Evolutionary conservation across 2,329 filamentous ascomycete genomes (phyloP).

Genomic region (Fusarium nanum): DNA sequence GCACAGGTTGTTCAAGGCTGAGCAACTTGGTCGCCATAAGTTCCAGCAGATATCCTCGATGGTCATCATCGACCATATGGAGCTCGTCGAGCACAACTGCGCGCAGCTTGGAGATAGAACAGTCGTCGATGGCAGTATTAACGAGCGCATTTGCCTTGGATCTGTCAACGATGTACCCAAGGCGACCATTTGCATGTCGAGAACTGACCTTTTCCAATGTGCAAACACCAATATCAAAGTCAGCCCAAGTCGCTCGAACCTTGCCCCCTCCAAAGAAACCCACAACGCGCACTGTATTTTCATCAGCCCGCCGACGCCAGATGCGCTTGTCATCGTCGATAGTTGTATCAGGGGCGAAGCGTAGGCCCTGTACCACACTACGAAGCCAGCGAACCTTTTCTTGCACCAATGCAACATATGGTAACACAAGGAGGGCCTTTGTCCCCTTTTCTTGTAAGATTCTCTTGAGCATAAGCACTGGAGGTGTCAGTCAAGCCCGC

Average conservation of each 20-base stretch:
- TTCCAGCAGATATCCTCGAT: constrained; percentile 80
- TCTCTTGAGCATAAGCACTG: constrained; percentile 77
- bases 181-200: background rate
- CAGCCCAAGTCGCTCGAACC: constrained; percentile 73
- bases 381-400: constrained; percentile 82
- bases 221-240: constrained; percentile 82
- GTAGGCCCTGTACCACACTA: constrained; percentile 71
- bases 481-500: constrained; percentile 28
- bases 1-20: constrained; percentile 73
- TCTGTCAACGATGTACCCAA: constrained; percentile 4
- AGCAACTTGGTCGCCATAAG: constrained; percentile 79
- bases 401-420: constrained; percentile 83
- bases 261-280: constrained; percentile 82
- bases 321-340: constrained; percentile 54
- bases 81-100: constrained; percentile 80
- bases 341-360: constrained; percentile 51
- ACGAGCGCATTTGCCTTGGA: constrained; percentile 77
- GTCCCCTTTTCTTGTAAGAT: constrained; percentile 71
- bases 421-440: constrained; percentile 79
- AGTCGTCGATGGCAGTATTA: constrained; percentile 79
- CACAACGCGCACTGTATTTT: constrained; percentile 71
- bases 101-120: constrained; percentile 71
- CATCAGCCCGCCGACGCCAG: constrained; percentile 66
- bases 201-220: constrained; percentile 76
- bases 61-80: constrained; percentile 84